These are phyloP conservation scores for Phialophora chinensis DNA, from an alignment of 2,329 filamentous ascomycete genomes.

Conservation along the genomic window DNA sequence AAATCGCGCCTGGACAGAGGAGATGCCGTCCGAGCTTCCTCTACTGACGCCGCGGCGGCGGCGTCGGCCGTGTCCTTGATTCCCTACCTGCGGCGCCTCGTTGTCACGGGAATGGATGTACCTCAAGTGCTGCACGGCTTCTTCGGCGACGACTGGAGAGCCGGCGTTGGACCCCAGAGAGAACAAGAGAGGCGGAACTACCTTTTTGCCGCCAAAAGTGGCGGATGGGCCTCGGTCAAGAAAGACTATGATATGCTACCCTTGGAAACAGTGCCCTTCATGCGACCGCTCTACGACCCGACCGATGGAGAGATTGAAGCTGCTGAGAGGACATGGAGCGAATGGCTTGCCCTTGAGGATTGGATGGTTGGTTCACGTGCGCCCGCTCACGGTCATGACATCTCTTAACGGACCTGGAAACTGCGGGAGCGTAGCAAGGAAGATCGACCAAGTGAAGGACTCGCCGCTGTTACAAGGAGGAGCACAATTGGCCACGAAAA, in stretches of 20 bases:
- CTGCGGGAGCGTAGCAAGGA: background rate
- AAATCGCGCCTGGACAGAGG: conserved; percentile 33
- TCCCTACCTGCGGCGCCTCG: conserved; percentile 86
- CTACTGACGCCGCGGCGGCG: conserved; percentile 38
- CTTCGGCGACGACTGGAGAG: conserved; percentile 90
- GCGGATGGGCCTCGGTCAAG: conserved; percentile 88
- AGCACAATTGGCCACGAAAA: background rate
- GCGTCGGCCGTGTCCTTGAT: conserved; percentile 69
- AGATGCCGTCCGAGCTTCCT: conserved; percentile 23
- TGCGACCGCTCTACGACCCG: conserved; percentile 79
- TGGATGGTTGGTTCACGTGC: conserved; percentile 94
- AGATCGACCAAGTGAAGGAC: background rate
- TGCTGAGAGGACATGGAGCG: conserved; percentile 86
- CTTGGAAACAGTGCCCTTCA: conserved; percentile 83
- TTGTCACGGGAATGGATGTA: conserved; percentile 89
- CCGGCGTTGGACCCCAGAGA: conserved; percentile 80
- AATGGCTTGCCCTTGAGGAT: conserved; percentile 96
- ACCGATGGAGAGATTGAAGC: conserved; percentile 79
- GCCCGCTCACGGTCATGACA: conserved; percentile 48
- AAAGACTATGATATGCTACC: conserved; percentile 85
- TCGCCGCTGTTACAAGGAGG: background rate
- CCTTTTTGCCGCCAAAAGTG: conserved; percentile 91
- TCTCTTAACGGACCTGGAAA: background rate
- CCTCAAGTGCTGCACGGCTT: conserved; percentile 89
- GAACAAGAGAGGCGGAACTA: conserved; percentile 93